Evolutionary conservation across 768 basidiomycete genomes (phyloP), one percentile per base, ranked within the genome.

Genomic region (Pulveroboletus sp.): DNA sequence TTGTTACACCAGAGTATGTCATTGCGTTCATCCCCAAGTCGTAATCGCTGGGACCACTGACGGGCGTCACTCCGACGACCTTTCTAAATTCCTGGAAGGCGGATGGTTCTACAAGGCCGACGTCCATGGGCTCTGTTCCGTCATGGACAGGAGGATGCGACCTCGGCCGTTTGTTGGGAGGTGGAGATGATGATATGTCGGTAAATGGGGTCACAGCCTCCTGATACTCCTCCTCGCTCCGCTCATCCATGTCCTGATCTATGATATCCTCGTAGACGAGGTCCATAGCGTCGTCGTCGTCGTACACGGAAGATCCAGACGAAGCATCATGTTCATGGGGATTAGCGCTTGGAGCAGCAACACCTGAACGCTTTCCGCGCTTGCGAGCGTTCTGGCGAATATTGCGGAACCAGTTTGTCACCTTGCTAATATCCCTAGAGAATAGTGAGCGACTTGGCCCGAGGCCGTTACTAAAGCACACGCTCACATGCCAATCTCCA

Each of bases 391-490:
- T 86, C 69, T 91, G 88, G 33, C 88, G 79, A 50, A 90, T 75
- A 62, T 91, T 91, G 32, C 88, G 76, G 75, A 90, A 90, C 88
- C 88, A 91, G 65, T 91, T 91, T 15, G 88, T 89, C 46, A 91
- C 87, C 69, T 88, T 89, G 56, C 82, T 84, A 49, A 90, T 67
- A 68, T 91, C 88, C 88, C 81, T 83, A 50, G 13, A 47, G 46
- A 49, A 53, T 49, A 47, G 61, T 50, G 51, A 58, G 31, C 26
- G 14, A 59, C 45, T 36, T 27, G 50, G 47, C 39, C 40, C 15
- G 28, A 15, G 2, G 27, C 4, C 5, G 10, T 35, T 13, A 15
- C 10, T 28, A 31, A 26, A 26, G 27, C 39, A 42, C 60, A 54
- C 43, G 72, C 79, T 65, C 68, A 83, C 80, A 91, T 89, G 70